Evolutionary conservation across 139 green algal species (phyloP).

Genomic region (Zygnema cylindricum): DNA sequence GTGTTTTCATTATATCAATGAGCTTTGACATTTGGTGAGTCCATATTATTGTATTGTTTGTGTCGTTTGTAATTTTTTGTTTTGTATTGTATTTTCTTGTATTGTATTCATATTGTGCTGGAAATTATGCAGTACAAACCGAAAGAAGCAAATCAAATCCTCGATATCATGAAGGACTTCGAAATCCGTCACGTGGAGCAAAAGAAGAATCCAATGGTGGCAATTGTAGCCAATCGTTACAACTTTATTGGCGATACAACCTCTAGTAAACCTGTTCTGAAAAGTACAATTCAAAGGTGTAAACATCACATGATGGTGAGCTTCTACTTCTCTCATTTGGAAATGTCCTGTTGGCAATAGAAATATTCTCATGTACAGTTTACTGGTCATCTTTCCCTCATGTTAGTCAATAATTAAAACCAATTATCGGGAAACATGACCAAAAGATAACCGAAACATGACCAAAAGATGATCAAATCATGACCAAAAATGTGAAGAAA

Average conservation of each 20-base stretch:
- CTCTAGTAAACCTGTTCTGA: neutral
- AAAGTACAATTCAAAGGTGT: neutral
- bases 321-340: too few species aligned
- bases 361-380: too few species aligned
- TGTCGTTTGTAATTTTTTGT: neutral
- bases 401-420: too few species aligned
- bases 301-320: neutral
- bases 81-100: neutral
- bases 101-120: neutral
- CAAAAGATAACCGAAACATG: too few species aligned
- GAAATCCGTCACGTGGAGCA: neutral
- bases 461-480: too few species aligned
- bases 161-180: neutral
- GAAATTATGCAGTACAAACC: neutral
- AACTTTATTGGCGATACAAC: neutral
- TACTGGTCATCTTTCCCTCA: too few species aligned
- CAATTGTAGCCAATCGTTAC: neutral
- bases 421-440: too few species aligned
- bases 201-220: neutral
- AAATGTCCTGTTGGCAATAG: too few species aligned
- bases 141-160: neutral
- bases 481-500: too few species aligned
- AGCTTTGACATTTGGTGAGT: neutral
- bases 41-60: neutral
- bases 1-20: neutral